Conservation (phyloP, 2,329 filamentous ascomycete species). For the Tolypocladium ophioglossoides region DNA sequence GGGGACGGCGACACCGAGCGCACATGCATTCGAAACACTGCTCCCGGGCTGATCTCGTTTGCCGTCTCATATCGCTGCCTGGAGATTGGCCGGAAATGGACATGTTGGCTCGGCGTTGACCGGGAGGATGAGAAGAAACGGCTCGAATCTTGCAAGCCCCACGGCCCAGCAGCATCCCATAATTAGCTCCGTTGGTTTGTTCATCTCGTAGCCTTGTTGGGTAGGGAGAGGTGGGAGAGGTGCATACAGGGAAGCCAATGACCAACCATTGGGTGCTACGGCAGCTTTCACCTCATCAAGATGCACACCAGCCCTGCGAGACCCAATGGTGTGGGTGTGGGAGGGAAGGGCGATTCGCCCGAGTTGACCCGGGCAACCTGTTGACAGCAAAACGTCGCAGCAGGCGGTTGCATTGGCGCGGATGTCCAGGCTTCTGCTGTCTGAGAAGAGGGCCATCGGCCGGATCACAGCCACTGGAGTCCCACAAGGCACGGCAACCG, state of each 20-base stretch:
- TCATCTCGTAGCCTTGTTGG: not conserved
- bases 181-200: not conserved
- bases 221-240: not conserved
- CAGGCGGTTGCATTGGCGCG: not conserved
- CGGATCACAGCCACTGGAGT: not conserved
- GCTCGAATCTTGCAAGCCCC: not conserved
- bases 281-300: not conserved
- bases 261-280: not conserved
- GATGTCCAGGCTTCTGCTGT: not conserved
- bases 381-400: not conserved
- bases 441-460: not conserved
- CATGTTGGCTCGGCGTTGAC: not conserved
- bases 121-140: not conserved
- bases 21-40: not conserved
- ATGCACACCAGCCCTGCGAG: conserved; percentile 1
- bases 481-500: not conserved
- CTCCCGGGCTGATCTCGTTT: not conserved
- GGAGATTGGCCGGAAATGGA: not conserved
- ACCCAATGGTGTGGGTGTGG: not conserved
- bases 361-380: not conserved
- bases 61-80: not conserved
- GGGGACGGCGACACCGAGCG: not conserved
- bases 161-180: not conserved
- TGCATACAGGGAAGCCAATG: not conserved
- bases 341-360: not conserved